These are phyloP conservation scores for Beauveria pseudobassiana DNA, from an alignment of 2,329 filamentous ascomycete species.

Conservation along the genomic window DNA sequence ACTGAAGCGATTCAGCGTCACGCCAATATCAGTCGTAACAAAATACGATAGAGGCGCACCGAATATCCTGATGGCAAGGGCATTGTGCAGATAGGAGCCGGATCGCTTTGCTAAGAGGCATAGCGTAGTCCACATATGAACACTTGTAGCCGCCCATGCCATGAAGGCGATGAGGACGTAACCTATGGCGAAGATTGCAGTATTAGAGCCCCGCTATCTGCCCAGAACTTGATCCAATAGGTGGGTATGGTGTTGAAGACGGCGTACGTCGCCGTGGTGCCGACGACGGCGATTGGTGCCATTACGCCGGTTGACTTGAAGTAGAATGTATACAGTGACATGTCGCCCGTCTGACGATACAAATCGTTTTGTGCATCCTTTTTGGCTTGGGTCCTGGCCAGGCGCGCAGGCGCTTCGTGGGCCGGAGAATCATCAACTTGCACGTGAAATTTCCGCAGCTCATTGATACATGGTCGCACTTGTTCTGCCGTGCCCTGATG, in stretches of 20 bases:
- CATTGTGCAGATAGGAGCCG: constrained; percentile 20
- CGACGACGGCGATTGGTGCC: constrained; percentile 22
- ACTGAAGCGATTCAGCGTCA: constrained; percentile 34
- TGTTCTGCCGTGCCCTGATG: constrained; percentile 28
- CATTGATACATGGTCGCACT: not conserved
- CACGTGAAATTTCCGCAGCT: constrained; percentile 2
- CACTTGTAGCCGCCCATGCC: constrained; percentile 20
- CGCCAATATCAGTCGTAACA: constrained; percentile 30
- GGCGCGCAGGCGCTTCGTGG: not conserved
- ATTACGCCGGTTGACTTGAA: constrained; percentile 19
- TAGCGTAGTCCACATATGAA: constrained; percentile 19
- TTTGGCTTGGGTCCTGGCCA: not conserved
- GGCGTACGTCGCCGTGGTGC: constrained; percentile 19
- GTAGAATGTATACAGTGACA: constrained; percentile 31
- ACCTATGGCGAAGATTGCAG: constrained; percentile 27
- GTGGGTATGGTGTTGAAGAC: constrained; percentile 30
- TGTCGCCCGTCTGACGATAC: constrained; percentile 22
- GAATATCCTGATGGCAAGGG: constrained; percentile 11
- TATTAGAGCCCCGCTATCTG: constrained; percentile 19
- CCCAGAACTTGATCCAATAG: constrained; percentile 34
- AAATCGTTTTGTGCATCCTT: constrained; percentile 4
- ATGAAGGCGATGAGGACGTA: constrained; percentile 30
- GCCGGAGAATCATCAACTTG: not conserved
- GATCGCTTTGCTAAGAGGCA: constrained; percentile 31
- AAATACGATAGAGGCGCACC: constrained; percentile 32